Base-by-base conservation (phyloP, 1,284 basidiomycete genomes). In the Takashimella koratensis region DNA sequence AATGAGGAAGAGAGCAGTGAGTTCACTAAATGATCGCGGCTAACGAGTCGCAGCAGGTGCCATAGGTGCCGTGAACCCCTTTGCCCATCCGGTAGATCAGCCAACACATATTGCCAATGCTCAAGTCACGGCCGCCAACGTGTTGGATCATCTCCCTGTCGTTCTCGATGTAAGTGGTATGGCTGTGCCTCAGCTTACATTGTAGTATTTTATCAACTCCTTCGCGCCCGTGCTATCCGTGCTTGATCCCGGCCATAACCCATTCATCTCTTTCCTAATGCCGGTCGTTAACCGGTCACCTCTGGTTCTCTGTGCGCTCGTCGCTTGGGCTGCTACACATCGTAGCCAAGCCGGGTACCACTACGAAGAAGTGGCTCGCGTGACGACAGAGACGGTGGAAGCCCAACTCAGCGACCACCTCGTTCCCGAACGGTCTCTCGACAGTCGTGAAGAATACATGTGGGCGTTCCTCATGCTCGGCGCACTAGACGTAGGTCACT, bases 321-420 rank as follows among this genome's bases (percentile, higher is more conserved):
- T 67, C 40, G 64, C 62, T 5, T 67, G 66, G 66, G 64, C 66
- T 0, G 66, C 64, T 5, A 63, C 59, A 3, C 64, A 65, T 44
- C 58, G 63, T 2, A 61, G 64, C 12, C 57, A 60, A 26, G 55
- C 58, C 3, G 64, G 64, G 3, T 59, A 64, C 23, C 64, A 60
- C 19, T 67, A 67, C 45, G 57, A 60, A 20, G 61, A 62, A 5
- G 61, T 67, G 13, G 62, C 66, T 2, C 55, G 60, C 11, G 53
- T 65, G 2, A 59, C 66, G 11, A 61, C 64, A 19, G 62, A 65
- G 40, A 64, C 63, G 21, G 62, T 62, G 25, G 64, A 66, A 39
- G 25, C 60, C 41, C 62, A 66, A 50, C 50, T 61, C 19, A 36
- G 16, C 16, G 60, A 64, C 47, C 54, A 59, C 26, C 52, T 64